phyloP scores from a whole-genome alignment of 2,329 filamentous ascomycete genomes.

The Raffaelea albimanens region DNA sequence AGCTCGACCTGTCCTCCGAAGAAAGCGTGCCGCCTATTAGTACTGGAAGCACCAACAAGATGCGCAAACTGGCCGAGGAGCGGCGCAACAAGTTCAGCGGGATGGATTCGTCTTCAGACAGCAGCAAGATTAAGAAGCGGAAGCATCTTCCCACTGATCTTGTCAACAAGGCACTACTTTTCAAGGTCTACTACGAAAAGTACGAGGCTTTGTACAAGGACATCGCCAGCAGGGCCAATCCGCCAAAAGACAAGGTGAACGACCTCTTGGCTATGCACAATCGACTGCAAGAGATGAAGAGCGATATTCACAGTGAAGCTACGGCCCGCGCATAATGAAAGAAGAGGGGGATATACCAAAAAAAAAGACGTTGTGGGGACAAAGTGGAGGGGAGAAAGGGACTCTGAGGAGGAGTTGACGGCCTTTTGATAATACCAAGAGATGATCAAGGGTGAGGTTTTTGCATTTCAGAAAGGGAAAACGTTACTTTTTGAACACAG shows the following conservation, averaged over 20 bases:
- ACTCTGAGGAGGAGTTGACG: background rate
- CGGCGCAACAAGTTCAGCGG: conserved; percentile 9
- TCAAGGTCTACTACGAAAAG: conserved; percentile 45
- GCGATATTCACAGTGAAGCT: conserved; percentile 42
- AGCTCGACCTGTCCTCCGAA: conserved; percentile 35
- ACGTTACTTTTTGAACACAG: background rate
- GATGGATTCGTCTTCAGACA: conserved; percentile 15
- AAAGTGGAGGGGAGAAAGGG: background rate
- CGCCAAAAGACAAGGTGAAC: conserved; percentile 39
- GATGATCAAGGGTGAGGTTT: background rate
- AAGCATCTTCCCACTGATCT: conserved; percentile 35
- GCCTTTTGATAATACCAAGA: conserved; percentile 6
- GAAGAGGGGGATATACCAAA: background rate
- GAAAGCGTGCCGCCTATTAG: conserved; percentile 17
- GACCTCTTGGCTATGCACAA: conserved; percentile 45
- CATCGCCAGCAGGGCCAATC: conserved; percentile 39
- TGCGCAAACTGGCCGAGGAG: conserved; percentile 28
- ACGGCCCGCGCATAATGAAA: conserved; percentile 5
- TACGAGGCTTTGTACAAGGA: conserved; percentile 49
- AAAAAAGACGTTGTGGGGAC: background rate
- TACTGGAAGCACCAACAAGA: conserved; percentile 24
- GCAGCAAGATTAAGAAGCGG: conserved; percentile 11
- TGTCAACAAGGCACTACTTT: conserved; percentile 42
- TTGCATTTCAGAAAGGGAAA: background rate
- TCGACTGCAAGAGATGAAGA: conserved; percentile 47